Conservation (phyloP, 805 yeast genomes). For the Monosporozyma yasuniensis region DNA sequence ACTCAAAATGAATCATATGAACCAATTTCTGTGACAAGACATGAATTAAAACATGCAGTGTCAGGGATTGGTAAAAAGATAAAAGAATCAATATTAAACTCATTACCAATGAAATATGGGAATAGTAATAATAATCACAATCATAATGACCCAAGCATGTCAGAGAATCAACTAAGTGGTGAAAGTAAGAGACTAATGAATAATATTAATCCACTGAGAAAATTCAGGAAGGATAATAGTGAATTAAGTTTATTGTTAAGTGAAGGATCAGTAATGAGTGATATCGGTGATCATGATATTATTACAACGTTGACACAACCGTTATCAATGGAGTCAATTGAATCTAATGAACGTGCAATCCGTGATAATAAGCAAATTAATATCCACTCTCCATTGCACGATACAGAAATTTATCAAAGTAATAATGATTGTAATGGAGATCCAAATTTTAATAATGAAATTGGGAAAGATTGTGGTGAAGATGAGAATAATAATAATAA, state of each 20-base stretch:
- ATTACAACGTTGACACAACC: conserved; percentile 32
- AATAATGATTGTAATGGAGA: neutral
- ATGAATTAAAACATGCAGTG: conserved; percentile 70
- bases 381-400: conserved; percentile 2
- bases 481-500: too few relatives aligned
- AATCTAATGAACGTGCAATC: conserved; percentile 1
- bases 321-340: conserved; percentile 48
- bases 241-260: conserved; percentile 17
- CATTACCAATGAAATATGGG: conserved; percentile 5
- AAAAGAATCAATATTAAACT: conserved; percentile 27
- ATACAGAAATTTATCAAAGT: conserved; percentile 1
- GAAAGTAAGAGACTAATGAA: neutral
- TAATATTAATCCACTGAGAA: neutral
- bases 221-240: conserved; percentile 2
- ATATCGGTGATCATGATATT: conserved; percentile 10
- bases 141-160: neutral
- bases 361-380: neutral
- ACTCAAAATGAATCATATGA: conserved; percentile 22
- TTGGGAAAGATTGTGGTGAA: neutral
- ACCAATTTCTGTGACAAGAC: conserved; percentile 51
- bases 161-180: neutral
- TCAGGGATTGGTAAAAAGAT: conserved; percentile 70
- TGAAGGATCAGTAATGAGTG: conserved; percentile 17
- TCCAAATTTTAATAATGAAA: neutral
- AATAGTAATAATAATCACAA: neutral